Percentiles rank a stretch among this genome's conserved stretches.
These are phyloP conservation scores for Climacium dendroides DNA, from an alignment of 225 moss, liverwort and hornwort species.

Conservation along the genomic window DNA sequence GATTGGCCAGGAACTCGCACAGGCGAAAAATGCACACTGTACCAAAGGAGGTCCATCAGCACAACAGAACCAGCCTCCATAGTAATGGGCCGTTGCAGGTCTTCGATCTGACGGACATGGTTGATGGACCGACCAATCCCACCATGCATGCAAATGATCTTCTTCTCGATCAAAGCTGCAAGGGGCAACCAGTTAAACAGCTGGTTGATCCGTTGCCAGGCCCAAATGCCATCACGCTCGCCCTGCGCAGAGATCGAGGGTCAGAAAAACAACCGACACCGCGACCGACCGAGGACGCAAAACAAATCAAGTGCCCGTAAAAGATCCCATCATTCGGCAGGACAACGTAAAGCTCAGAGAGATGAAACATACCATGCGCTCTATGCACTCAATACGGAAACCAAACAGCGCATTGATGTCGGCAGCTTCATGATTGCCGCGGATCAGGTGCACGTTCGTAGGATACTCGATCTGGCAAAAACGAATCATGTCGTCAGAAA, in stretches of 20 bases:
- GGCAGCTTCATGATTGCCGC: constrained; percentile 97
- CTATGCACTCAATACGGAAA: constrained; percentile 95
- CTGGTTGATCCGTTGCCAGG: constrained; percentile 91
- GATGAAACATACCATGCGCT: constrained; percentile 62
- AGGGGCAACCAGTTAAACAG: constrained; percentile 96
- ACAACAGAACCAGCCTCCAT: constrained; percentile 99
- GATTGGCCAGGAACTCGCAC: not conserved
- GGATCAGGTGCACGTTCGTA: constrained; percentile 71
- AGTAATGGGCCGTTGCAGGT: constrained; percentile 79
- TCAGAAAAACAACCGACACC: not conserved
- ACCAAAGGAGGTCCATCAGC: constrained; percentile 97
- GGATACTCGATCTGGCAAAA: constrained; percentile 77
- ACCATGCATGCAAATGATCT: constrained; percentile 99
- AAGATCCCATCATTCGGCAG: not conserved
- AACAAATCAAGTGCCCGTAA: not conserved
- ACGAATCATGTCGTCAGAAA: not conserved
- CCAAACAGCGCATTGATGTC: constrained; percentile 96
- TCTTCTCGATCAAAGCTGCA: constrained; percentile 91
- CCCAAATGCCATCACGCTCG: constrained; percentile 93
- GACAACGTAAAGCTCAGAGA: not conserved
- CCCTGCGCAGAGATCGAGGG: constrained; percentile 38
- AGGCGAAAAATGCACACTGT: not conserved
- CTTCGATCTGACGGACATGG: constrained; percentile 83
- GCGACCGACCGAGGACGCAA: not conserved
- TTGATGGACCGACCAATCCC: constrained; percentile 96